Base-by-base conservation (phyloP, 2,329 filamentous ascomycete species). In the Epichloe gansuensis region DNA sequence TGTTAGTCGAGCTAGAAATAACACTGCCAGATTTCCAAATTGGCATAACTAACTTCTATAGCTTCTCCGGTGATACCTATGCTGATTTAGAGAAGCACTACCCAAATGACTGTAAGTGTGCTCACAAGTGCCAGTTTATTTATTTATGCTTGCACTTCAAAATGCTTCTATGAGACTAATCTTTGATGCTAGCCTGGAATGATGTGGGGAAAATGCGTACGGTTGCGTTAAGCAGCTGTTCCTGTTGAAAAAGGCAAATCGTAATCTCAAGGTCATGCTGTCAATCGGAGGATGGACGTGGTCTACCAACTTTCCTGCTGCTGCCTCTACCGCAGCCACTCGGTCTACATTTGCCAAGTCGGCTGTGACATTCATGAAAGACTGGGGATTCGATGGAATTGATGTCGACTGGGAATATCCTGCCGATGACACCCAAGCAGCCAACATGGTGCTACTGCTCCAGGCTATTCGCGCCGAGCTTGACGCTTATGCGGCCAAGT, bases 221-320 rank as follows among this genome's bases (percentile, higher is more conserved):
- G 90, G 90, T 41, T 86, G 83, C 63, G 67, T 88, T 51, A 93
- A 93, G 70, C 87, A 94, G 62, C 73, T 95, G 1, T 88, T 80
- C 64, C 70, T 87, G 7, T 73, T 89, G 44, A 95, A 95, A 70
- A 83, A 91, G 66, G 67, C 75, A 53, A 84, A 95, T 66, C 82
- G 88, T 15, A 79, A 88, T 46, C 67, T 95, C 51, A 94, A 94
- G 64, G 75, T 85, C 1, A 73, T 94, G 23, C 76, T 95, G 4
- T 87, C 81, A 47, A 88, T 95, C 57, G 90, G 90, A 47, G 89
- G 90, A 34, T 94, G 86, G 86, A 90, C 86, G 0, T 93, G 88
- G 68, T 89, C 86, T 2, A 71, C 76, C 59, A 88, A 88, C 65
- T 91, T 95, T 63, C 74, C 86, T 1, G 72, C 73, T 1, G 83